phyloP scores from a whole-genome alignment of 192 early-diverging fungal genomes.

The Podila clonocystis region DNA sequence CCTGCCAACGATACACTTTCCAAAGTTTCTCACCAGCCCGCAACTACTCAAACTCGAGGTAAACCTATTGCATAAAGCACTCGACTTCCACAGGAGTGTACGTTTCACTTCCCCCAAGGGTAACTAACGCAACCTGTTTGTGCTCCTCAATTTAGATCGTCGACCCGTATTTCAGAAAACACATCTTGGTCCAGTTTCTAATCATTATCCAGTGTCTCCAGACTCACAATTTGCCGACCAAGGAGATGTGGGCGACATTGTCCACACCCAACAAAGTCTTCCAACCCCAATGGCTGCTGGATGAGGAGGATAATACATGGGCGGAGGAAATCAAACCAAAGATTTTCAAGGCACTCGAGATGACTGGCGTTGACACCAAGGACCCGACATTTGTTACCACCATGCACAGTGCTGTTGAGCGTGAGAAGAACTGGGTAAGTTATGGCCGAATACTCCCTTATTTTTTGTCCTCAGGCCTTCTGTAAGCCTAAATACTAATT shows the following conservation, averaged over 20 bases:
- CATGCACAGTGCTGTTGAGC: constrained; percentile 70
- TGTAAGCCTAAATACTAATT: neutral
- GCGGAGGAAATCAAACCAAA: constrained; percentile 59
- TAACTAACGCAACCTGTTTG: constrained; percentile 1
- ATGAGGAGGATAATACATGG: constrained; percentile 60
- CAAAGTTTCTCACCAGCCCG: constrained; percentile 78
- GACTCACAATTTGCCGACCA: constrained; percentile 54
- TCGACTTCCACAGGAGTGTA: too few species aligned
- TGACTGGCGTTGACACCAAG: constrained; percentile 58
- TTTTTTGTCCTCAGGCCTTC: neutral
- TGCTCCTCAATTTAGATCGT: constrained; percentile 65
- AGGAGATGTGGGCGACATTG: constrained; percentile 57
- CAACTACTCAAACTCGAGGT: constrained; percentile 82
- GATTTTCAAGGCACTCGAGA: constrained; percentile 60
- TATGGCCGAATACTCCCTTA: neutral
- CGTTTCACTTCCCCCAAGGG: neutral
- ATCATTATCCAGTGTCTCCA: constrained; percentile 85
- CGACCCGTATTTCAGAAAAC: constrained; percentile 86
- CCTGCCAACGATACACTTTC: constrained; percentile 56
- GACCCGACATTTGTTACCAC: constrained; percentile 73
- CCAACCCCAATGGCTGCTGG: constrained; percentile 52
- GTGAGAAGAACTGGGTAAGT: constrained; percentile 81
- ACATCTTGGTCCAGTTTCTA: constrained; percentile 87
- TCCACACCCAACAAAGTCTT: constrained; percentile 67
- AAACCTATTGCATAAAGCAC: neutral